Evolutionary conservation across 352 stramenopile genomes (phyloP), one percentile per base, ranked within the genome.

Genomic region (Discostella stelligera): DNA sequence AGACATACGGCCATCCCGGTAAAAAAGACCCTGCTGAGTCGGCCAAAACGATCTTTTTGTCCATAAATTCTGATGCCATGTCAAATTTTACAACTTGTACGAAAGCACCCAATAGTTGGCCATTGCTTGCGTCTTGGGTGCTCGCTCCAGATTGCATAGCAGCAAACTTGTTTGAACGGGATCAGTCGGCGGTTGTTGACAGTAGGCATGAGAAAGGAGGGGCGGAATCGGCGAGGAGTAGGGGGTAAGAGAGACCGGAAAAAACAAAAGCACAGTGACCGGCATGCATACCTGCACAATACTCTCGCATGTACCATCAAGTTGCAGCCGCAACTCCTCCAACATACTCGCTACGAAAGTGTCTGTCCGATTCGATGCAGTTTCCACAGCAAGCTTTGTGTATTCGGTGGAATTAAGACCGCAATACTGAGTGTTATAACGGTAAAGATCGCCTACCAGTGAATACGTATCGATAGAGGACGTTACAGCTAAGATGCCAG

Each of bases 1-100:
- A 91, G 0, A 91, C 73, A 14, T 20, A 64, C n/a, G 73, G 54
- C 23, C 54, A 82, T 44, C 62, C 74, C 7, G 54, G 27, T 13
- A 62, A 20, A 62, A 82, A 78, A 2, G 66, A 49, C 41, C 66
- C 67, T 21, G 23, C 63, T 30, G 68, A 7, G n/a, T 53, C 20
- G 48, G 66, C 63, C 27, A 56, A 14, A 13, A 23, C 21, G 18
- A 82, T 66, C 11, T 65, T 48, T 58, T 74, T 7, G 53, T 69
- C 54, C 0, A 27, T 37, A 52, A 67, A 71, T 8, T 69, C 23
- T 7, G 30, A 41, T 20, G 64, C n/a, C 59, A 71, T 75, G 14
- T 82, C 61, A 70, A 82, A 82, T 13, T 32, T 61, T 25, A 55
- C n/a, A 1, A 82, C 68, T 50, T 66, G 65, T 30, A 82, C 62